Conservation (phyloP, 805 yeast species). For the Pichia gijzeniarum region DNA sequence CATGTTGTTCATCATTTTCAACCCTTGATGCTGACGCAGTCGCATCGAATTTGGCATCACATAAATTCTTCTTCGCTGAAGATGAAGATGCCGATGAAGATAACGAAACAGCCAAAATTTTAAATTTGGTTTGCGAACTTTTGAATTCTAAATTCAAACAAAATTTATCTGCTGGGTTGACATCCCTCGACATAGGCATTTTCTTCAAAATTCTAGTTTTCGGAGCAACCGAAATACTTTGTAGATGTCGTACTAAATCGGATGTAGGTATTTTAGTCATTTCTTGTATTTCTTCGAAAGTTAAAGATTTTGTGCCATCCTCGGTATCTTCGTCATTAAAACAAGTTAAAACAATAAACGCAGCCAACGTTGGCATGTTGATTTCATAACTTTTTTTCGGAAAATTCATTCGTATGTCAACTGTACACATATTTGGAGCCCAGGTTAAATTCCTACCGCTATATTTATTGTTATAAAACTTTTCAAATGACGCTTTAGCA, state of each 20-base stretch:
- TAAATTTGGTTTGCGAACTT: constrained; percentile 61
- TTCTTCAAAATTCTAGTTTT: constrained; percentile 69
- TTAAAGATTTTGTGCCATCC: constrained; percentile 34
- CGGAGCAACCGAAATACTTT: constrained; percentile 77
- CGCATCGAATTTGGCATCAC: constrained; percentile 5
- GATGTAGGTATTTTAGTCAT: constrained; percentile 64
- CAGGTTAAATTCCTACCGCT: constrained; percentile 59
- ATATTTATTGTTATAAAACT: constrained; percentile 44
- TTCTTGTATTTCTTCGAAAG: constrained; percentile 55
- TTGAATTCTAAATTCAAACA: constrained; percentile 62
- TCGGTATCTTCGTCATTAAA: constrained; percentile 52
- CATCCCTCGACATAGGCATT: constrained; percentile 67
- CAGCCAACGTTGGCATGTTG: constrained; percentile 74
- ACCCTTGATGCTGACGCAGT: constrained; percentile 22
- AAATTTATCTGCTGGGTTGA: constrained; percentile 58
- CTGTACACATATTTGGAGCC: constrained; percentile 80
- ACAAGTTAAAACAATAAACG: constrained; percentile 59
- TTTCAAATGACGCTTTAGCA: constrained; percentile 41
- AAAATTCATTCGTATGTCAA: constrained; percentile 69
- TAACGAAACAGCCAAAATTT: constrained; percentile 62
- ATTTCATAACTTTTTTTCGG: constrained; percentile 68
- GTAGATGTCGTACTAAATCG: constrained; percentile 72
- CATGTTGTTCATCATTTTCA: constrained; percentile 49
- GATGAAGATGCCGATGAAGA: not conserved
- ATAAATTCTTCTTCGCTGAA: not conserved